phyloP scores from a whole-genome alignment of 2,329 filamentous ascomycete species.

The Aspergillus aculeatinus region DNA sequence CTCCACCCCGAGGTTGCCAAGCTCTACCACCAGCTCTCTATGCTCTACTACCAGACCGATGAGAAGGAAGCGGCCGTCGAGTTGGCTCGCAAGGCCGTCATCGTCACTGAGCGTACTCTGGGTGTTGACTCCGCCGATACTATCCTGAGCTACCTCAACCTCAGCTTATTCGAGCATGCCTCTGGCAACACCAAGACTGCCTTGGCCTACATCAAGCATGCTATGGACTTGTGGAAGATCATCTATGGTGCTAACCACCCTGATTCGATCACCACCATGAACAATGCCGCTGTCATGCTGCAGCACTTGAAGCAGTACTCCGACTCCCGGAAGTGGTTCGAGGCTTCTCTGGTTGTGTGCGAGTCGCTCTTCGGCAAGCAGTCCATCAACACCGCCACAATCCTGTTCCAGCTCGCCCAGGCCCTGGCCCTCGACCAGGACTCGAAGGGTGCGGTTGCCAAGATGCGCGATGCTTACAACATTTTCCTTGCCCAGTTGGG shows the following conservation, averaged over 20 bases:
- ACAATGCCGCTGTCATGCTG: conserved; percentile 98
- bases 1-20: conserved; percentile 94
- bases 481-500: conserved; percentile 89
- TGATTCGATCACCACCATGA: conserved; percentile 96
- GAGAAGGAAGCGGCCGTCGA: conserved; percentile 96
- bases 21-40: conserved; percentile 91
- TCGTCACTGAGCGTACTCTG: conserved; percentile 90
- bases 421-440: conserved; percentile 94
- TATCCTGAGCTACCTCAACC: conserved; percentile 90
- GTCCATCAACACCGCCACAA: conserved; percentile 88
- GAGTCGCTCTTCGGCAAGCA: conserved; percentile 85
- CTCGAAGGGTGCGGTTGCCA: conserved; percentile 82
- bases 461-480: conserved; percentile 95
- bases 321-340: conserved; percentile 95
- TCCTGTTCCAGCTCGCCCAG: conserved; percentile 96
- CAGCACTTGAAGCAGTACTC: conserved; percentile 93
- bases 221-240: conserved; percentile 92
- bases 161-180: conserved; percentile 90
- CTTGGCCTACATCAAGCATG: conserved; percentile 86
- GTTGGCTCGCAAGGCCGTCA: conserved; percentile 91
- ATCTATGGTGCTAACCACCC: conserved; percentile 93
- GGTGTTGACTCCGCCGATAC: conserved; percentile 94
- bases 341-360: conserved; percentile 84
- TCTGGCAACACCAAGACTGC: conserved; percentile 85
- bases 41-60: conserved; percentile 95